phyloP scores from a whole-genome alignment of 495 filamentous ascomycete genomes.

The Xylaria acuta region DNA sequence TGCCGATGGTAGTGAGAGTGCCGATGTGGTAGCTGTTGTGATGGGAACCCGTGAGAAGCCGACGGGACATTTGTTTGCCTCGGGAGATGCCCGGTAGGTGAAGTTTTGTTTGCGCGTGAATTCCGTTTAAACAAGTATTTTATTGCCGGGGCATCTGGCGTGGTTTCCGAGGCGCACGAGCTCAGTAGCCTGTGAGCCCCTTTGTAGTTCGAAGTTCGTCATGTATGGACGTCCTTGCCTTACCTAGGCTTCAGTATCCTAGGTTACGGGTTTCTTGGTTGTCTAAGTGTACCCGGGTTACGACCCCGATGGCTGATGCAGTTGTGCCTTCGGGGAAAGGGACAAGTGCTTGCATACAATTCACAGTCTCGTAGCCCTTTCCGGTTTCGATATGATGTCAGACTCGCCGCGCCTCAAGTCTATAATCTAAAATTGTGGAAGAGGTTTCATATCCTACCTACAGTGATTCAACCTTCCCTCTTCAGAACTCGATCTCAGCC shows the following conservation, averaged over 20 bases:
- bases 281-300: neutral
- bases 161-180: neutral
- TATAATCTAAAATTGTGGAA: neutral
- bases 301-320: neutral
- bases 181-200: neutral
- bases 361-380: neutral
- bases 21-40: neutral
- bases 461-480: neutral
- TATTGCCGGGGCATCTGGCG: neutral
- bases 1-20: neutral
- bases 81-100: neutral
- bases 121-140: neutral
- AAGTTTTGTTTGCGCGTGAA: neutral
- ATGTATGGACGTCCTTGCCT: neutral
- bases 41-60: neutral
- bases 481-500: neutral
- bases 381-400: neutral
- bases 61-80: neutral
- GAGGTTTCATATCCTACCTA: neutral
- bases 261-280: neutral
- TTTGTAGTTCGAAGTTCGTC: neutral
- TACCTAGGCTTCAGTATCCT: too few relatives aligned
- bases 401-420: neutral
- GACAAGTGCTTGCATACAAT: neutral
- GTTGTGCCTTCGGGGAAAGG: too few relatives aligned